Base-by-base conservation (phyloP, 192 early-diverging fungal genomes). In the Coemansia sp. region DNA sequence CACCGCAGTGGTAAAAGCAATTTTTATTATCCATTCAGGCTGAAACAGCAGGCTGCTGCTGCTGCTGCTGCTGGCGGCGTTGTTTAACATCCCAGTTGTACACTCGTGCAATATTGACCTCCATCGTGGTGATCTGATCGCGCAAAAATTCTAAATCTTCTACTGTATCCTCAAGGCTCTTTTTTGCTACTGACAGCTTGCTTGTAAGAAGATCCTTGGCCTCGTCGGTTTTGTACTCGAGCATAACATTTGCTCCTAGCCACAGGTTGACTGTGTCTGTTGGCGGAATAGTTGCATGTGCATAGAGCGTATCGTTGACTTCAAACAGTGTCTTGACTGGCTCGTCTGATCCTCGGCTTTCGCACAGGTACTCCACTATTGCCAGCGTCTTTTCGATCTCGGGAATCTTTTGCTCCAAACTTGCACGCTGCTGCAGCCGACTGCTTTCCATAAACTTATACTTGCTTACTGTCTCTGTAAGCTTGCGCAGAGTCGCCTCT, bases 101-200 rank as follows among this genome's bases (percentile, higher is more conserved):
- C 12, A 98, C 92, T 11, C 96, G 86, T 13, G 96, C 95, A 35
- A 86, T 94, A 80, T 92, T 92, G 73, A 92, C 96, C 69, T 98
- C 96, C 94, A 98, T 97, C n/a, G 94, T 97, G 0, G 96, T 98
- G 71, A 98, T 93, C 73, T 98, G 96, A 56, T 95, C 93, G 55
- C 91, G 82, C 75, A 98, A 61, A 60, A 93, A 98, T 63, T 88
- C 89, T 14, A 96, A 77, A 76, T 98, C 96, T 65, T 98, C 94
- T 3, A 85, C 77, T 0, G 90, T 84, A 43, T 93, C 85, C 54
- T 79, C 73, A 46, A 94, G 71, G 36, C 82, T 83, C n/a, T 52
- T 82, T 46, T 85, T 78, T 20, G 94, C 94, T 28, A 84, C 86
- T 0, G 35, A 61, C 14, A 93, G 79, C 59, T 98, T 98, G 39